Base-by-base conservation (phyloP, 116 monocot genomes). In the Zostera marina region DNA sequence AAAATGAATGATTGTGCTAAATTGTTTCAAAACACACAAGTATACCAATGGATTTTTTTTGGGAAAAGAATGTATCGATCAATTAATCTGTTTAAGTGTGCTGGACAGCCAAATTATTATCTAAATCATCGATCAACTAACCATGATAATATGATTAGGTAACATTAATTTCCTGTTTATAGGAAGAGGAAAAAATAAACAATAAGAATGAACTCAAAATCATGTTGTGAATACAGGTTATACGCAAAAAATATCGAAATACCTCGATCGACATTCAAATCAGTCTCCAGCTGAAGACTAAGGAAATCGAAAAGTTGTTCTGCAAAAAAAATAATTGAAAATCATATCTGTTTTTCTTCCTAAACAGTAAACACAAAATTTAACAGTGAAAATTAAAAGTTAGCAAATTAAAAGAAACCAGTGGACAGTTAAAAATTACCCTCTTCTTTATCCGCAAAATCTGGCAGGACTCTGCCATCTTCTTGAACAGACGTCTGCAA, bases 381-480 rank as follows among this genome's bases (percentile, higher is more conserved):
- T 32, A 21, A 9, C 23, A 23, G 32, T 32, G 32, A 32, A 32
- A 32, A 32, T 32, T 5, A 38, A 57, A 39, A 38, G 11, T 22
- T 12, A 22, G 7, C 17, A 8, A 7, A 53, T 22, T 8, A 10
- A 25, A 22, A 3, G 24, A 24, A 12, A 2, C 23, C 10, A 56
- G 32, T 15, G 15, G 39, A 56, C 7, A 40, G 41, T 40, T 56
- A 32, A 32, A 26, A 32, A 32, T 32, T n/a, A 77, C 85, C 85
- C 77, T 96, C 82, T 63, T 82, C 85, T 13, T 73, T 76, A 80
- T 96, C 89, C 12, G 80, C 85, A 73, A 96, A 96, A 61, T 96
- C 85, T 52, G 96, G 96, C 25, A 69, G 73, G 13, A 58, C 63
- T 61, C 58, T 75, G 38, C 82, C 89, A 76, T 96, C 82, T 68